phyloP scores from a whole-genome alignment of 768 basidiomycete species.

The Hydnum rufescens region DNA sequence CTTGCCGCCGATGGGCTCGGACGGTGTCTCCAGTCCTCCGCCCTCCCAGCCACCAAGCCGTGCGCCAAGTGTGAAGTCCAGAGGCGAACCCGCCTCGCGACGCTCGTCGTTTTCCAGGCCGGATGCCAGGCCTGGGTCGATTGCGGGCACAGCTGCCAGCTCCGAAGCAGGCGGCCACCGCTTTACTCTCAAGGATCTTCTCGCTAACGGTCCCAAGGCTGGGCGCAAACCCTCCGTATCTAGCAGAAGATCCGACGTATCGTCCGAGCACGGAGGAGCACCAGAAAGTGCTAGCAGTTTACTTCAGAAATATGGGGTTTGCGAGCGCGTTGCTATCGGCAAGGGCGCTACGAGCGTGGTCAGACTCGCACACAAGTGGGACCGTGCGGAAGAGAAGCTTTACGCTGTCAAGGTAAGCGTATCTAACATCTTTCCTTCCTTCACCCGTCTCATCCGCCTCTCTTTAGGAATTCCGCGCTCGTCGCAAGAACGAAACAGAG shows the following conservation, averaged over 20 bases:
- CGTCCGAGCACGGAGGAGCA: conserved; percentile 19
- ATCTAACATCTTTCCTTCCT: not conserved
- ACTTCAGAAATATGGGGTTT: conserved; percentile 88
- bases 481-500: conserved; percentile 94
- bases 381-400: conserved; percentile 84
- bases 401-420: conserved; percentile 88
- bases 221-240: conserved; percentile 43
- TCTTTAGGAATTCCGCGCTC: conserved; percentile 87
- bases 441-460: conserved; percentile 6
- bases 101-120: conserved; percentile 5
- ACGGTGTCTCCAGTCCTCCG: not conserved
- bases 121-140: not conserved
- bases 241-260: conserved; percentile 39
- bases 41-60: not conserved
- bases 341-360: conserved; percentile 98
- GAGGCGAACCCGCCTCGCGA: not conserved
- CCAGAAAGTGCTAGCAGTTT: conserved; percentile 38
- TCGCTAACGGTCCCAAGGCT: conserved; percentile 56
- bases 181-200: conserved; percentile 72
- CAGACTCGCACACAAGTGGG: conserved; percentile 95
- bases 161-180: conserved; percentile 26
- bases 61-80: conserved; percentile 2
- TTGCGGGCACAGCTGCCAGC: conserved; percentile 17
- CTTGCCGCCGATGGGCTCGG: not conserved
- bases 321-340: conserved; percentile 90